phyloP scores from a whole-genome alignment of 352 stramenopile genomes.

The Phytophthora pistaciae region DNA sequence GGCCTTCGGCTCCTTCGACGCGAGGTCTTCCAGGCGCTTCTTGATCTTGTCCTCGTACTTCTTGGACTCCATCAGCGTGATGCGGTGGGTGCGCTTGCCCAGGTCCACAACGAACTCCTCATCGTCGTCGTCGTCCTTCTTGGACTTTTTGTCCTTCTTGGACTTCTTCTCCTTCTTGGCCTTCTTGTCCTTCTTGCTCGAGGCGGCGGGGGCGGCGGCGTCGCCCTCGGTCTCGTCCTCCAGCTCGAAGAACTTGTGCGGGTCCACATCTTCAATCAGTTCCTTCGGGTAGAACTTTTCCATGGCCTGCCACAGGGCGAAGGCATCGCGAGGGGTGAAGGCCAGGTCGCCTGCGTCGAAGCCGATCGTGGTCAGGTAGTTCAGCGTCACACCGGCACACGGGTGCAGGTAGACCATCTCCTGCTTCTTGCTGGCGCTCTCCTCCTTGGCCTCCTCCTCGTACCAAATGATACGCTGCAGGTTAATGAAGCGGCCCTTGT shows the following conservation, averaged over 20 bases:
- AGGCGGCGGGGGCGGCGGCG: constrained; percentile 20
- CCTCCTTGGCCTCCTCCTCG: constrained; percentile 55
- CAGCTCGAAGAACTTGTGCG: constrained; percentile 95
- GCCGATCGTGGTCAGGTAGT: constrained; percentile 86
- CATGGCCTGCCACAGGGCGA: constrained; percentile 95
- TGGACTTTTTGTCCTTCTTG: constrained; percentile 75
- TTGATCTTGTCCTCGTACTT: constrained; percentile 98
- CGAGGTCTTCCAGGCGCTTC: constrained; percentile 89
- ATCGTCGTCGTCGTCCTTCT: constrained; percentile 76
- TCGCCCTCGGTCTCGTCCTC: constrained; percentile 48
- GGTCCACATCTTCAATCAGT: constrained; percentile 93
- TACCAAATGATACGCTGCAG: constrained; percentile 97
- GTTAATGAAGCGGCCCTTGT: constrained; percentile 98
- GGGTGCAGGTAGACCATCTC: constrained; percentile 85
- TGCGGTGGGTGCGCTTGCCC: constrained; percentile 90
- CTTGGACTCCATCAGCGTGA: constrained; percentile 98
- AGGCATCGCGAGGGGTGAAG: constrained; percentile 98
- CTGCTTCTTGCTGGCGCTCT: constrained; percentile 54
- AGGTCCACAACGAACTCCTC: constrained; percentile 71
- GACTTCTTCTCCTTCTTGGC: constrained; percentile 64
- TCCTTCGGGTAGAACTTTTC: constrained; percentile 75
- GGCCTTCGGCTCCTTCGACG: constrained; percentile 88
- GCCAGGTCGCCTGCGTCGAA: constrained; percentile 87
- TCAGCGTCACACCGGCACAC: constrained; percentile 84
- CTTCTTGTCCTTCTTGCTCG: constrained; percentile 64